Percentiles rank a stretch among this genome's conserved stretches.
Conservation (phyloP, 345 rosid species). For the Balakata baccata region DNA sequence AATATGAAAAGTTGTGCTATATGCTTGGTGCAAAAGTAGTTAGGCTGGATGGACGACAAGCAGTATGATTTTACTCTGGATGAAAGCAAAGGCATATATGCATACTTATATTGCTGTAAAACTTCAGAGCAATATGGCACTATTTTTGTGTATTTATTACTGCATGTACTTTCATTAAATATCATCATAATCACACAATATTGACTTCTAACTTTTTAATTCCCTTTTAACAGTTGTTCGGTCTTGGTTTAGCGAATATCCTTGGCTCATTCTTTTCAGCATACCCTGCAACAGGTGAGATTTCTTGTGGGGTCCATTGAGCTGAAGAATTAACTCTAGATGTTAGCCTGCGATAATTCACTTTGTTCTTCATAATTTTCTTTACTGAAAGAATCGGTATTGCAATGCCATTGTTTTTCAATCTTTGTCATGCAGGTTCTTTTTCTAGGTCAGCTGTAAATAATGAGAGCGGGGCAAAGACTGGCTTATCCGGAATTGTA, state of each 20-base stretch:
- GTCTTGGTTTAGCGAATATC: constrained; percentile 94
- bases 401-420: not conserved
- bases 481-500: constrained; percentile 81
- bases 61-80: not conserved
- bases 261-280: constrained; percentile 84
- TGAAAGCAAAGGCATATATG: not conserved
- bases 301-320: constrained; percentile 21
- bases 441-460: constrained; percentile 98
- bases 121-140: not conserved
- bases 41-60: not conserved
- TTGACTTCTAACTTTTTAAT: not conserved
- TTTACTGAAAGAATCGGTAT: not conserved
- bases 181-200: not conserved
- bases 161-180: not conserved
- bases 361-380: not conserved
- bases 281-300: constrained; percentile 90
- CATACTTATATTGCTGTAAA: not conserved
- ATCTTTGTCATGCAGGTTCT: constrained; percentile 56
- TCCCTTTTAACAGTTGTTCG: constrained; percentile 63
- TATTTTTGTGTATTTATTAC: not conserved
- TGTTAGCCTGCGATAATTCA: not conserved
- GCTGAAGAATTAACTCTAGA: constrained; percentile 11
- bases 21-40: not conserved
- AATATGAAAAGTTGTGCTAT: not conserved
- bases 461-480: constrained; percentile 92